phyloP scores from a whole-genome alignment of 495 filamentous ascomycete genomes.

The Neohortaea acidophila region DNA sequence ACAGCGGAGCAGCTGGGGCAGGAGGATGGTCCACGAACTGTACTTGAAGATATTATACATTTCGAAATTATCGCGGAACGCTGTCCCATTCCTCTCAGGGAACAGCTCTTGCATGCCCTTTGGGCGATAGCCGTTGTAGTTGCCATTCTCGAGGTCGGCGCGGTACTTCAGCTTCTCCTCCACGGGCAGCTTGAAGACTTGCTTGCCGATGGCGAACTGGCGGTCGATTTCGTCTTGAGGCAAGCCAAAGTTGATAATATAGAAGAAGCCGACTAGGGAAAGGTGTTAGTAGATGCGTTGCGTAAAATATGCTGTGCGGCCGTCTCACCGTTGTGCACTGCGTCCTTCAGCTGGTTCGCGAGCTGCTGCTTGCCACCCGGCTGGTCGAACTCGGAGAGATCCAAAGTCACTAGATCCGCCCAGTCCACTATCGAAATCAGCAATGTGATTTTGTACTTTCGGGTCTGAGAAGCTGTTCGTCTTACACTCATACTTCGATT shows the following conservation, averaged over 20 bases:
- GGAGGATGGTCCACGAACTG: constrained; percentile 8
- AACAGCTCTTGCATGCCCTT: too few species aligned
- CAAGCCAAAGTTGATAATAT: constrained; percentile 41
- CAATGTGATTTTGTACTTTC: too few species aligned
- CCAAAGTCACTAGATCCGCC: constrained; percentile 43
- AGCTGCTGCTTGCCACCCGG: constrained; percentile 40
- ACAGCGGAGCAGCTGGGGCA: not conserved
- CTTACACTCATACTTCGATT: too few species aligned
- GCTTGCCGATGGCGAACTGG: constrained; percentile 41
- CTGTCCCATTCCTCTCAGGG: too few species aligned
- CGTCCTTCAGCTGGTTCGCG: constrained; percentile 42
- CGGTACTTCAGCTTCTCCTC: constrained; percentile 15
- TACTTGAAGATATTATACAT: constrained; percentile 43
- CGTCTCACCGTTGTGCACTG: constrained; percentile 36
- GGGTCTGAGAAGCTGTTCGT: too few species aligned
- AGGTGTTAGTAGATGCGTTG: too few species aligned
- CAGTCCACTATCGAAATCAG: constrained; percentile 26
- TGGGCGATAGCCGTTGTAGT: constrained; percentile 15
- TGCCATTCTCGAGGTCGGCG: constrained; percentile 12
- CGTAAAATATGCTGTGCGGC: too few species aligned
- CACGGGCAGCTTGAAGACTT: constrained; percentile 35
- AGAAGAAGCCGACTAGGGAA: constrained; percentile 45
- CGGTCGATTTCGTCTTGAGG: constrained; percentile 39
- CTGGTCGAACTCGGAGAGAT: constrained; percentile 35
- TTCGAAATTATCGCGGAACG: constrained; percentile 38